These are phyloP conservation scores for Sesbania bispinosa DNA, from an alignment of 306 rosid genomes.

Conservation along the genomic window DNA sequence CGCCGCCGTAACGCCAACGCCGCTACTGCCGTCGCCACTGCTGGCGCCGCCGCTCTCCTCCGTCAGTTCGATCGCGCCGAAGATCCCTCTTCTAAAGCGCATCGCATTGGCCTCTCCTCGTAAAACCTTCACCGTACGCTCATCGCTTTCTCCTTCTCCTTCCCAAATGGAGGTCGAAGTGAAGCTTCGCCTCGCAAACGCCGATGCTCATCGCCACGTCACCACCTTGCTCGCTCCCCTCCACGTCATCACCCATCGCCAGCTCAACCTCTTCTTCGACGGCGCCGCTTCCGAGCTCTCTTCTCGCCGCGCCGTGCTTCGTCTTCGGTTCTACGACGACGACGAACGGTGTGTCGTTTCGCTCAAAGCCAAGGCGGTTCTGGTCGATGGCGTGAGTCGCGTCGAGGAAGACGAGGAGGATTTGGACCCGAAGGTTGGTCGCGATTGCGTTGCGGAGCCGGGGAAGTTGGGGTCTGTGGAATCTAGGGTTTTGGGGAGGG, in stretches of 20 bases:
- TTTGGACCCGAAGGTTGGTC: conserved; percentile 48
- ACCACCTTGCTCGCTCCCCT: conserved; percentile 50
- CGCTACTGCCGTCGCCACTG: not conserved
- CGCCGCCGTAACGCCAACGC: conserved; percentile 51
- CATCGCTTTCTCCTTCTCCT: not conserved
- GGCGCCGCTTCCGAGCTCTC: conserved; percentile 66
- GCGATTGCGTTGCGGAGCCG: conserved; percentile 65
- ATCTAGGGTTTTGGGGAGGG: conserved; percentile 76
- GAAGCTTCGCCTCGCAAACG: conserved; percentile 65
- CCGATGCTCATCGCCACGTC: conserved; percentile 45
- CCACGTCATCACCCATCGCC: conserved; percentile 58
- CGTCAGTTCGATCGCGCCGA: conserved; percentile 61
- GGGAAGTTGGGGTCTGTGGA: conserved; percentile 44
- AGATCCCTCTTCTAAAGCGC: conserved; percentile 44
- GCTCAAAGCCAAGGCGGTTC: conserved; percentile 70
- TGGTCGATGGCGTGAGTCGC: conserved; percentile 76
- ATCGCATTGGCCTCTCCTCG: conserved; percentile 47
- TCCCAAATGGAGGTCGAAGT: conserved; percentile 53
- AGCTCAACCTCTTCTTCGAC: conserved; percentile 84
- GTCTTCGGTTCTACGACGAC: conserved; percentile 66
- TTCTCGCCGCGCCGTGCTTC: conserved; percentile 56
- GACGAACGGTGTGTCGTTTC: conserved; percentile 59
- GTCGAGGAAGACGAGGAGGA: conserved; percentile 95
- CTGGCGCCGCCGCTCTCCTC: conserved; percentile 53
- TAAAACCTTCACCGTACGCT: not conserved